These are phyloP conservation scores for Pseudocercospora fijiensis DNA, from an alignment of 2,329 filamentous ascomycete genomes.

Conservation along the genomic window DNA sequence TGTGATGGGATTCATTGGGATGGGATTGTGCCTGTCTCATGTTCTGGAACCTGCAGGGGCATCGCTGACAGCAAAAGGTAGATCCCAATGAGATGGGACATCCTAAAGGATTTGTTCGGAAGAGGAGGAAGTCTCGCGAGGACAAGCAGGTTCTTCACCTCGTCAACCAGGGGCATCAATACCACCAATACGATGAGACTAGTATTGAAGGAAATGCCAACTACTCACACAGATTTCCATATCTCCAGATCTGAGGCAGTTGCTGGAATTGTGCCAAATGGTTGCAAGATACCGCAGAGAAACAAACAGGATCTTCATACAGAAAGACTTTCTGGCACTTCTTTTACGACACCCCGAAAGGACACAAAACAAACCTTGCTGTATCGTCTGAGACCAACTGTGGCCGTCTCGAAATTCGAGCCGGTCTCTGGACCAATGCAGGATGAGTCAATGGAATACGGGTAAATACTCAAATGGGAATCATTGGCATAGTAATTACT, in stretches of 20 bases:
- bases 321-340: slow-evolving; percentile 63
- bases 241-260: slow-evolving; percentile 66
- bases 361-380: slow-evolving; percentile 60
- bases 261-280: slow-evolving; percentile 70
- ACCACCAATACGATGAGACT: slow-evolving; percentile 56
- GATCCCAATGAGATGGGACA: neutral
- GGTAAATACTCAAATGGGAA: no score
- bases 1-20: no score
- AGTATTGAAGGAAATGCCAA: neutral
- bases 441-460: slow-evolving; percentile 57
- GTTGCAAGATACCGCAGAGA: slow-evolving; percentile 78
- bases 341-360: slow-evolving; percentile 57
- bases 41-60: neutral
- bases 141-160: neutral
- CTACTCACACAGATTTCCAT: neutral
- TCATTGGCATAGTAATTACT: no score
- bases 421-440: slow-evolving; percentile 45
- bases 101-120: neutral
- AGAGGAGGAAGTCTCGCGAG: neutral
- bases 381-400: slow-evolving; percentile 56
- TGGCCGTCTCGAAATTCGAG: slow-evolving; percentile 57
- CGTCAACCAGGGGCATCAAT: slow-evolving; percentile 46
- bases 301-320: slow-evolving; percentile 75
- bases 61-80: neutral
- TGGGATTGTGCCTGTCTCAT: neutral